phyloP scores from a whole-genome alignment of 179 eudicot species.

The Beta macrorhiza region DNA sequence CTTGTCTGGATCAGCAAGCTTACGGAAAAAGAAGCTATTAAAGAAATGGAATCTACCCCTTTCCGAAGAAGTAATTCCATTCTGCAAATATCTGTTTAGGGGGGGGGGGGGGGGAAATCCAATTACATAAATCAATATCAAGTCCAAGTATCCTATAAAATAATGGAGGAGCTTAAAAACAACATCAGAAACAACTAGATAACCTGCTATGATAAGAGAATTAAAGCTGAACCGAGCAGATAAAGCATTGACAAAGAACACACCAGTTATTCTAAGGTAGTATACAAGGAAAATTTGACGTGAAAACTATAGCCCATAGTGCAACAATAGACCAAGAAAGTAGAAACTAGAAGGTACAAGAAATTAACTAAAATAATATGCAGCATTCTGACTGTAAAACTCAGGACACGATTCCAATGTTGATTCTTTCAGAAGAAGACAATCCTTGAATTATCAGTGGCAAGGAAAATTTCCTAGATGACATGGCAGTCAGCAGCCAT shows the following conservation, averaged over 20 bases:
- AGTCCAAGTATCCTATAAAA: not conserved
- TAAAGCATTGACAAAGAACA: not conserved
- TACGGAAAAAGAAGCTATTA: slow-evolving; percentile 91
- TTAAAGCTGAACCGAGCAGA: not conserved
- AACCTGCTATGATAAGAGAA: not conserved
- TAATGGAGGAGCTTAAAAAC: not conserved
- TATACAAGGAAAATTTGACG: too few species aligned
- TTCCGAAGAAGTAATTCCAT: slow-evolving; percentile 49
- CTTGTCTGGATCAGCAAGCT: slow-evolving; percentile 91
- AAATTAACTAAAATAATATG: too few species aligned
- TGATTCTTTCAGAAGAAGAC: too few species aligned
- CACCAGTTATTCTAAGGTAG: not conserved
- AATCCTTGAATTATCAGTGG: too few species aligned
- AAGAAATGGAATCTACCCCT: slow-evolving; percentile 73
- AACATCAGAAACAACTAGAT: not conserved
- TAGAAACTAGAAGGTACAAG: too few species aligned
- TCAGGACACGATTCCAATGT: too few species aligned
- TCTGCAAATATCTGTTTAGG: slow-evolving; percentile 66
- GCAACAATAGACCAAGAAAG: too few species aligned
- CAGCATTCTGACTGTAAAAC: not conserved
- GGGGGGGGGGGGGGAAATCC: not conserved
- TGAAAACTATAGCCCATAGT: too few species aligned
- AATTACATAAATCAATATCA: slow-evolving; percentile 5
- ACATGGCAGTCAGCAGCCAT: too few species aligned
- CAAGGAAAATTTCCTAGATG: too few species aligned